Base-by-base conservation (phyloP, 2,329 filamentous ascomycete genomes). In the Aschersonia sp. region DNA sequence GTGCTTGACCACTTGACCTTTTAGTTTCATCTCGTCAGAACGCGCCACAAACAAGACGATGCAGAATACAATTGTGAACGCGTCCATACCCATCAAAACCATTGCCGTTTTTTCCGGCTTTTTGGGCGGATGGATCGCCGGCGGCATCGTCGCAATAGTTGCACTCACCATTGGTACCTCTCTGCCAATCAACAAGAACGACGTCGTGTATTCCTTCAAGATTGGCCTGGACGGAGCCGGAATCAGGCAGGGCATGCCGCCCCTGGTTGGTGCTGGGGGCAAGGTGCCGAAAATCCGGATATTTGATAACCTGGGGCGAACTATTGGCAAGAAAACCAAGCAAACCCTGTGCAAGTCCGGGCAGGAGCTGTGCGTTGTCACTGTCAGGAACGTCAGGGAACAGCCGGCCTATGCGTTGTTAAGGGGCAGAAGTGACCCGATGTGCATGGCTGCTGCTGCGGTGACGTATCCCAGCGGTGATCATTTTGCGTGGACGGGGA, bases 401-500 rank as follows among this genome's bases (percentile, higher is more conserved):
- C 47, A 48, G 30, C 47, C 47, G 2, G 4, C 47, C 1, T 48
- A 45, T 29, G 43, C 30, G 5, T 30, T 48, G 3, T 6, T 48
- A 5, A 9, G 6, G 3, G 47, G 43, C 9, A 32, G 30, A 28
- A 0, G 0, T 10, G 9, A 38, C 28, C 5, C 47, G 3, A 2
- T 43, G 3, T 48, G 47, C 38, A 3, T 48, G 41, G 47, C 47
- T 29, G 43, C 43, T 5, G 30, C 42, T 7, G 30, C 9, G 5
- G 43, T 48, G 10, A 31, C 5, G 6, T 48, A 45, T 28, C 30
- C 32, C 4, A 4, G 43, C 12, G 47, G 47, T 30, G 47, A 48
- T 30, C 32, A 38, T n/a, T 48, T 45, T 30, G 43, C 32, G 5
- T 48, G 47, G 47, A 35, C 45, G 10, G 47, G 47, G 9, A 48